Base-by-base conservation (phyloP, 78 protist species). In the Corallochytrium limacisporum region DNA sequence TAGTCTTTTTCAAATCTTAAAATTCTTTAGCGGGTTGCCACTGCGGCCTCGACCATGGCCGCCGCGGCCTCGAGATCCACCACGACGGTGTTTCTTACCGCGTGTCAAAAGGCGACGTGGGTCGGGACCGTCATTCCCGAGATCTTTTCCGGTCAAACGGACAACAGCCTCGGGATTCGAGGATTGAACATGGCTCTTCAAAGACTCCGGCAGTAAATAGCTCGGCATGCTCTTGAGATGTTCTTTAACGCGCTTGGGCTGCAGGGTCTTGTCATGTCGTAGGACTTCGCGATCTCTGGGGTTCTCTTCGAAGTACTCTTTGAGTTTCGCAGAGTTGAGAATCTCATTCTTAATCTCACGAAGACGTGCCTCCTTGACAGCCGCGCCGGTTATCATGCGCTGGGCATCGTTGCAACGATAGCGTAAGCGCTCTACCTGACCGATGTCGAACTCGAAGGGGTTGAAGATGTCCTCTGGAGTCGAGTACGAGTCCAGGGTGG, bases 361-460 rank as follows among this genome's bases (percentile, higher is more conserved):
- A 54, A 75, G 61, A 7, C 82, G 76, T 1, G 85, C 82, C 44
- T 61, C 62, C 38, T 51, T 33, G 62, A 85, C 56, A 18, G 66
- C 43, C 20, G 43, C 39, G 44, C 31, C 9, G 26, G 78, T 71
- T 32, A 78, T 53, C 3, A 49, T 32, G 42, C 61, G 39, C 13
- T 67, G 12, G 8, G 65, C 82, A 69, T 77, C 84, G n/a, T 69
- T 69, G 33, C 66, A 84, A 10, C 91, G 78, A 61, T 85, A 85
- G 39, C 77, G 39, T 31, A 85, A 72, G 29, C 71, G 72, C 42
- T 77, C 81, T 24, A 85, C 56, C 22, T 57, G 48, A 29, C 20
- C 28, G 60, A 73, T 62, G 65, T 74, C 47, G 57, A 76, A 75
- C 31, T 42, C 57, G 43, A 62, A 74, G 55, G 84, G 85, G 62